Evolutionary conservation across 2,329 filamentous ascomycete genomes (phyloP), one percentile per base, ranked within the genome.

Genomic region (Ceratocystis albifundus): DNA sequence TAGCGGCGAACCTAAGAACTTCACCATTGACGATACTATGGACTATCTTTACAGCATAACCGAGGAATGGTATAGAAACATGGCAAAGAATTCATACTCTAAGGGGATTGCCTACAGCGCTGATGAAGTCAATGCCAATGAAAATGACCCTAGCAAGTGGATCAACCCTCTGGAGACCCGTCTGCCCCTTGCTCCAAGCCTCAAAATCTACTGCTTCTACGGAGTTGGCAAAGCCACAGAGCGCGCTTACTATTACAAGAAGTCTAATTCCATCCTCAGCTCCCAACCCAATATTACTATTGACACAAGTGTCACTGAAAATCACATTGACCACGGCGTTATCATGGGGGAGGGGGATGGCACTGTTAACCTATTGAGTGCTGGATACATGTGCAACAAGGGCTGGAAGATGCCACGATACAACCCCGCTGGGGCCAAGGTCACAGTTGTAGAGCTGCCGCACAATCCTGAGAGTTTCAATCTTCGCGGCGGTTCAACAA

Each of bases 181-280:
- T 1, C 80, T 97, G 0, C 94, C 94, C 0, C 80, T 90, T 22
- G 93, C 94, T 1, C 93, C 94, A 0, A 89, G 85, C 72, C 79
- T 99, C 72, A 96, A 96, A 74, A 90, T 99, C 12, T 97, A 92
- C 77, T 97, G 94, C 77, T 97, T 99, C 78, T 97, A 99, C 74
- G 94, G 89, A 22, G 85, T 96, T 3, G 93, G 93, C 2, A 99
- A 97, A 74, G 88, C 89, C 2, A 97, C 93, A 0, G 93, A 99
- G 76, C 84, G 93, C 66, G 86, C 87, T 17, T 99, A 97, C 74
- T 99, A 89, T 74, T 99, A 99, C 76, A 87, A 88, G 41, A 74
- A 79, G 0, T 80, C 84, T 0, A 89, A 93, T 59, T 77, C 79
- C 10, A 84, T 89, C 7, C 76, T 82, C 0, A 71, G 83, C n/a